Conservation (phyloP, 768 basidiomycete genomes). For the Trametes maxima region DNA sequence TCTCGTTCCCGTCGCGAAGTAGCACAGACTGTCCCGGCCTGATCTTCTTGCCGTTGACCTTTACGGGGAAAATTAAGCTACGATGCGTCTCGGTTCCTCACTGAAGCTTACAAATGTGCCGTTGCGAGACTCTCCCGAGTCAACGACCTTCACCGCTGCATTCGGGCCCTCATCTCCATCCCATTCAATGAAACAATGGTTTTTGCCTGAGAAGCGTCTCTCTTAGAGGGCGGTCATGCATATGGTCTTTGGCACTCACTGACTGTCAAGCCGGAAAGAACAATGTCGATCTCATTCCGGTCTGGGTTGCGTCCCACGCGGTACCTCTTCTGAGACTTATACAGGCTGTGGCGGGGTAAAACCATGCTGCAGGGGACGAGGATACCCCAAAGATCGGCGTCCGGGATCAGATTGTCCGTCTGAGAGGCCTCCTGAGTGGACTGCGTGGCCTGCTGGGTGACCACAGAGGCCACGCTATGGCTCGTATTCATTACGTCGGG, state of each 20-base stretch:
- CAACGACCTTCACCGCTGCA: slow-evolving; percentile 48
- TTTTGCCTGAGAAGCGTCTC: slow-evolving; percentile 40
- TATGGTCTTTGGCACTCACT: slow-evolving; percentile 48
- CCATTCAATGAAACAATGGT: slow-evolving; percentile 61
- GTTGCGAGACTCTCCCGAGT: slow-evolving; percentile 56
- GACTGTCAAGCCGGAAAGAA: slow-evolving; percentile 67
- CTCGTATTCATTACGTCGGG: background rate
- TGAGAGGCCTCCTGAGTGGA: slow-evolving; percentile 44
- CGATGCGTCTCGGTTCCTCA: too few species aligned
- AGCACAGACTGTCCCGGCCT: slow-evolving; percentile 53
- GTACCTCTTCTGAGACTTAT: slow-evolving; percentile 30
- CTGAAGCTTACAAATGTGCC: slow-evolving; percentile 1
- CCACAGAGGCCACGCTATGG: background rate
- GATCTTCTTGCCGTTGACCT: slow-evolving; percentile 71
- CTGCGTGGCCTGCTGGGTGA: slow-evolving; percentile 36
- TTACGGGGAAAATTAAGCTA: background rate
- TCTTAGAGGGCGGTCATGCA: background rate
- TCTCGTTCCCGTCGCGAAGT: slow-evolving; percentile 77
- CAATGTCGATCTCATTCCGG: slow-evolving; percentile 42
- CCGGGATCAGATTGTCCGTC: slow-evolving; percentile 26
- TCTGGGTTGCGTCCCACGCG: slow-evolving; percentile 54
- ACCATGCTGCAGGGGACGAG: slow-evolving; percentile 58
- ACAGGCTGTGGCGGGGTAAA: too few species aligned
- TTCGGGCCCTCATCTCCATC: slow-evolving; percentile 47
- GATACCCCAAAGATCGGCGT: slow-evolving; percentile 62